Evolutionary conservation across 225 moss, liverwort and hornwort genomes (phyloP), one percentile per base, ranked within the genome.

Genomic region (Pseudisothecium myosuroides): DNA sequence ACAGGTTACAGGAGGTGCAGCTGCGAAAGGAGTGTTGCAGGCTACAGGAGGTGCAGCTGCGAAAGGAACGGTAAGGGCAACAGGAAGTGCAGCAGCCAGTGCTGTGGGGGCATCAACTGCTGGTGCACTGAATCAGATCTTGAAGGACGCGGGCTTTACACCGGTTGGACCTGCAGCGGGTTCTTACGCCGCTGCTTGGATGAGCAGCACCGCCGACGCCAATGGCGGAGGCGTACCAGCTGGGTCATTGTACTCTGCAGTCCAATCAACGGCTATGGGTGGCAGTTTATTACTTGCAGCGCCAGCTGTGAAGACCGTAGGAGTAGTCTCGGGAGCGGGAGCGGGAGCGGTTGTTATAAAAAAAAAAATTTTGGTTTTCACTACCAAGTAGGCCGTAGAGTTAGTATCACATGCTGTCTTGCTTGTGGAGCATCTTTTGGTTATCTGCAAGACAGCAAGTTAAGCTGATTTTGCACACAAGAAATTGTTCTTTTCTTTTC

Each of bases 121-220:
- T 0, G 47, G 76, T 4, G 4, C 28, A 0, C 1, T 61, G 11
- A n/a, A n/a, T n/a, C n/a, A n/a, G n/a, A 5, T 12, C 0, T 10
- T 90, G 1, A 90, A 90, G 5, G 39, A 4, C 21, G 34, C 9
- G 0, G 92, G 92, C 2, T 92, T 92, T 26, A 85, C 71, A 18
- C 28, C 78, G 6, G 10, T 9, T 5, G 92, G 92, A 22, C 88
- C 86, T 5, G 90, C 88, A 3, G 83, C 83, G 5, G 75, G 80
- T 22, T 86, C 90, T 2, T 61, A 5, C 8, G 88, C 92, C 2
- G 83, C 90, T 0, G 52, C 54, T 0, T 92, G 88, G 92, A 89
- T 90, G 92, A 56, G 61, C 10, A 58, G 29, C 26, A 16, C 11
- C 2, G 90, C 90, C 0, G 9, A 10, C 5, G 59, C 88, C 0